Evolutionary conservation across 805 yeast genomes (phyloP), one percentile per base, ranked within the genome.

Genomic region (Wickerhamiella brachini): DNA sequence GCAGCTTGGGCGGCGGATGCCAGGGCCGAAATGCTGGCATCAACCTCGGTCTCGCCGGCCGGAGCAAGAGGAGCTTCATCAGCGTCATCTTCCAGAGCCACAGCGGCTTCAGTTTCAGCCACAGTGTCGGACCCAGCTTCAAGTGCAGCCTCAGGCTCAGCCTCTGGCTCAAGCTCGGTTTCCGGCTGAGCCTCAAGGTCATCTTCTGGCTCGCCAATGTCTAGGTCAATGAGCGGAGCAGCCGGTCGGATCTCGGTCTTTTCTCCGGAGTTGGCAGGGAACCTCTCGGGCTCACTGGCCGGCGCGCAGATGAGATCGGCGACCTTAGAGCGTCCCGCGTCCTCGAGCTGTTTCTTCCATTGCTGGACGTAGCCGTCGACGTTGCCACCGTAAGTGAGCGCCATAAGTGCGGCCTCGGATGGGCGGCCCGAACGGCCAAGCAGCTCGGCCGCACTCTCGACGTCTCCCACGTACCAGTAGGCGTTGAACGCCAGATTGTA

Each of bases 401-500:
- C 84, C 56, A 93, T 76, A 55, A 93, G 64, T 2, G 96, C 77
- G 31, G 96, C 96, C 67, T 93, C 98, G 1, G 95, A 73, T 53
- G 72, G 73, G 64, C 95, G 78, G 39, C 78, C 85, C 49, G 86
- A 76, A 61, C 76, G 72, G 46, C 76, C 72, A 59, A 93, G 74
- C 56, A 93, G 71, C 21, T 78, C 76, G 50, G 81, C 73, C 57
- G 89, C 83, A 43, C 74, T 71, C 17, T 70, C 68, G 39, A 79
- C 71, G 62, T 87, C 84, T 41, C 95, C 90, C 31, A 82, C 77
- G 50, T 80, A 71, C 97, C 97, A 93, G 65, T 80, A 80, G 12
- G 95, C 83, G 63, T 85, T 87, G 72, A 88, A 93, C 23, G 97
- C 95, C 52, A 89, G 72, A 66, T 93, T 93, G 68, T 80, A 85